These are phyloP conservation scores for Kluyveromyces lactis DNA, from an alignment of 805 yeast genomes.

Conservation along the genomic window DNA sequence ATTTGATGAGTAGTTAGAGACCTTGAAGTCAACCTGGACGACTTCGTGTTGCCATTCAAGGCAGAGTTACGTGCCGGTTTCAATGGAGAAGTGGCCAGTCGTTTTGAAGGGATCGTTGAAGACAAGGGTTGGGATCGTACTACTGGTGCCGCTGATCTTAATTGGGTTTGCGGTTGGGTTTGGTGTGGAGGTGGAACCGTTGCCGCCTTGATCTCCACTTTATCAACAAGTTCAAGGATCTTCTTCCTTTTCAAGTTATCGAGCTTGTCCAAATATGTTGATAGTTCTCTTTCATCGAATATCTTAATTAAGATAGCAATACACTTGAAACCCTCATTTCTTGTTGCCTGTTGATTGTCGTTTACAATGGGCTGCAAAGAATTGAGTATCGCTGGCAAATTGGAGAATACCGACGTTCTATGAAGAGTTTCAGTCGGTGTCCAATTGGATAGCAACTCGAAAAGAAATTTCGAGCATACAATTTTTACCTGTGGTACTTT, in stretches of 20 bases:
- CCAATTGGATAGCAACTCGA: conserved; percentile 46
- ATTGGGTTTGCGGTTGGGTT: not conserved
- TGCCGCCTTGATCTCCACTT: conserved; percentile 7
- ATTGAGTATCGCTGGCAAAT: conserved; percentile 36
- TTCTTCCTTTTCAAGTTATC: conserved; percentile 71
- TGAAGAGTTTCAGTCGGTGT: conserved; percentile 4
- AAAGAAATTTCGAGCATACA: conserved; percentile 58
- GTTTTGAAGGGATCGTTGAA: conserved; percentile 48
- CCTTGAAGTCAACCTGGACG: conserved; percentile 32
- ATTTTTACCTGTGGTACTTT: conserved; percentile 78
- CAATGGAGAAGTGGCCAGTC: conserved; percentile 65
- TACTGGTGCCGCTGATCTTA: not conserved
- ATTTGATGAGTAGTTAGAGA: conserved; percentile 10
- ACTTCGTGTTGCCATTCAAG: conserved; percentile 34
- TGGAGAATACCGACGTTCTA: conserved; percentile 7
- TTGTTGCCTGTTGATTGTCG: conserved; percentile 79
- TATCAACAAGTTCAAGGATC: conserved; percentile 49
- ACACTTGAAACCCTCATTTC: conserved; percentile 68
- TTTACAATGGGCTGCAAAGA: conserved; percentile 53
- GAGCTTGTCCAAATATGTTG: conserved; percentile 51
- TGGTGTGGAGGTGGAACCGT: conserved; percentile 8
- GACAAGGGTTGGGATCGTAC: not conserved
- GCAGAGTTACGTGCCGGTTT: conserved; percentile 25
- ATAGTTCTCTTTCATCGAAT: conserved; percentile 61
- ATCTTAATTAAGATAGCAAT: conserved; percentile 78